Evolutionary conservation across 1,284 basidiomycete genomes (phyloP), one percentile per base, ranked within the genome.

Genomic region (Trametes hirsuta): DNA sequence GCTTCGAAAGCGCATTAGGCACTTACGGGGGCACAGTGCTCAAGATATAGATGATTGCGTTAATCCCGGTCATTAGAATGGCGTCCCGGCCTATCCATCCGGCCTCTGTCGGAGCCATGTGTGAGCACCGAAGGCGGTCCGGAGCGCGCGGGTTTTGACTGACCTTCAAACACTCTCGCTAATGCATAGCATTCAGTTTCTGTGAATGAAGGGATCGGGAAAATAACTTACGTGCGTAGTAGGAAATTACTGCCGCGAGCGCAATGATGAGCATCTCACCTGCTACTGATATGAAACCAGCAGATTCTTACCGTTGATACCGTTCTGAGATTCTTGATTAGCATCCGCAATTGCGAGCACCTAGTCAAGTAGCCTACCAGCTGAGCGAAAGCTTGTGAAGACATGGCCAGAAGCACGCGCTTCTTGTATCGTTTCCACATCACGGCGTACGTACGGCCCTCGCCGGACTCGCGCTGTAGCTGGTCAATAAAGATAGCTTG

Each of bases 71-170:
- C 97, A 99, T 99, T 21, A 98, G 82, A 64, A 99, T 88, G 4
- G 97, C 97, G 69, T 98, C 89, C 52, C 96, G 85, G n/a, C 97
- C 97, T 60, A 97, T 84, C 96, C 97, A 99, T 45, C 97, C 97
- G 46, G 96, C 96, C 80, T 92, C 91, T 94, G 77, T 47, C 71
- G 71, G 55, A 71, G 18, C 67, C 51, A 21, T 1, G 18, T 47
- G 58, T 57, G 62, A 40, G 59, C 3, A 61, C 36, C 41, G 21
- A 48, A 47, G 8, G 30, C 22, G 15, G 8, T 14, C 40, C 21
- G 37, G 37, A 24, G 47, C 21, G 15, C 18, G 6, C 12, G 5
- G 36, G 30, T 15, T 12, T 21, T 6, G 15, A 74, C 78, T 58
- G 66, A 92, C 92, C 89, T 83, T 95, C 91, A 69, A 95, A 95